Conservation (phyloP, 352 stramenopile species). For the Phytophthora ramorum region DNA sequence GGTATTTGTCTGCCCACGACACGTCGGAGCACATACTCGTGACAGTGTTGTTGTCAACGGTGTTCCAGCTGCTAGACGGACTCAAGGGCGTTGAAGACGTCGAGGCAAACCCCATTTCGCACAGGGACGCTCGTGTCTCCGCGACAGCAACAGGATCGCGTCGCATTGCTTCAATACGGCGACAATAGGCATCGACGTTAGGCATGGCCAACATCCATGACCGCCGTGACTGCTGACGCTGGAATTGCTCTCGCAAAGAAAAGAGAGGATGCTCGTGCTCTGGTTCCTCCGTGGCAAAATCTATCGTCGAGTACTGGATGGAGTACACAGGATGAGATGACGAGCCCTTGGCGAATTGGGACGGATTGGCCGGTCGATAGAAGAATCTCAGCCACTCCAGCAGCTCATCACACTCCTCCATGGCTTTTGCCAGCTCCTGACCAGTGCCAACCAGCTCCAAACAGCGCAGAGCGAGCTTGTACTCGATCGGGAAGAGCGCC, state of each 20-base stretch:
- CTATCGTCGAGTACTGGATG: constrained; percentile 47
- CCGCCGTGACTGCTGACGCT: constrained; percentile 38
- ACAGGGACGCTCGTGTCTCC: constrained; percentile 37
- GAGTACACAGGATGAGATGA: constrained; percentile 66
- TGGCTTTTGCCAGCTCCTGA: constrained; percentile 36
- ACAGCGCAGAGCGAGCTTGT: constrained; percentile 59
- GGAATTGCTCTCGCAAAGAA: constrained; percentile 38
- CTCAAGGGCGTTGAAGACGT: constrained; percentile 14
- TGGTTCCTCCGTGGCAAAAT: constrained; percentile 6
- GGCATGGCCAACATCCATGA: constrained; percentile 48
- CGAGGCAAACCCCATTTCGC: constrained; percentile 32
- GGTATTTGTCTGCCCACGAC: constrained; percentile 18
- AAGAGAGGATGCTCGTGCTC: background rate
- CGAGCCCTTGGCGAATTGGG: constrained; percentile 54
- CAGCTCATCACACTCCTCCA: constrained; percentile 42
- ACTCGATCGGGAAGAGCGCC: constrained; percentile 66
- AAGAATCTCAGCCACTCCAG: constrained; percentile 70
- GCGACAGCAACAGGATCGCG: constrained; percentile 48
- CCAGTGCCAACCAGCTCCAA: constrained; percentile 45
- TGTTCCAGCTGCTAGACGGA: constrained; percentile 20
- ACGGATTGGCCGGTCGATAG: constrained; percentile 68
- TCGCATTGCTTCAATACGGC: constrained; percentile 45
- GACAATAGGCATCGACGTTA: constrained; percentile 54
- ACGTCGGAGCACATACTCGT: constrained; percentile 12
- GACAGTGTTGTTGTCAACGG: constrained; percentile 13